phyloP scores from a whole-genome alignment of 306 rosid genomes.

The Castanospermum australe region DNA sequence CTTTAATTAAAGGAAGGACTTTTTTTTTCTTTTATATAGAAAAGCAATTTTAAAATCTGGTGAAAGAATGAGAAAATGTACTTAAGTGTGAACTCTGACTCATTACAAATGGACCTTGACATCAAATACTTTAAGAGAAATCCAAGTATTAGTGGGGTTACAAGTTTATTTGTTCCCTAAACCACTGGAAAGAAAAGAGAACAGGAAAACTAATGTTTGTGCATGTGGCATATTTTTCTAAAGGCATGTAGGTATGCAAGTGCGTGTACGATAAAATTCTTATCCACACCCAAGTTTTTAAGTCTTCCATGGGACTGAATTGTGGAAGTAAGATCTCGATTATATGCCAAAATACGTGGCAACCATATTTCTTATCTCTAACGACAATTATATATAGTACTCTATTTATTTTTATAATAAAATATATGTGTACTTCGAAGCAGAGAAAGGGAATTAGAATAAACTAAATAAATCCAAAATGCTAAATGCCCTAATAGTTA shows the following conservation, averaged over 20 bases:
- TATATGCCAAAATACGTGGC: slow-evolving; percentile 20
- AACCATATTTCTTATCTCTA: slow-evolving; percentile 16
- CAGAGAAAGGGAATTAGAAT: slow-evolving; percentile 29
- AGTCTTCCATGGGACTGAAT: neutral
- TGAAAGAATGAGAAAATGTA: too few species aligned
- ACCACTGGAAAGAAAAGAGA: neutral
- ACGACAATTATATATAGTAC: neutral
- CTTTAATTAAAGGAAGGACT: too few species aligned
- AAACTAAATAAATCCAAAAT: slow-evolving; percentile 37
- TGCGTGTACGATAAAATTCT: slow-evolving; percentile 1
- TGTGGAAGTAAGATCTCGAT: slow-evolving; percentile 15
- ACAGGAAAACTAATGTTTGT: neutral
- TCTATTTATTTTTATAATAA: neutral
- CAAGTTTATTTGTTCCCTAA: neutral
- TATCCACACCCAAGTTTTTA: neutral
- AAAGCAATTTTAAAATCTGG: too few species aligned
- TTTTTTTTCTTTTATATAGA: too few species aligned
- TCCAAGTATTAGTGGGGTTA: neutral
- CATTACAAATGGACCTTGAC: too few species aligned
- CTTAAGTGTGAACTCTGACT: too few species aligned
- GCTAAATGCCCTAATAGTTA: slow-evolving; percentile 27
- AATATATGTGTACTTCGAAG: neutral
- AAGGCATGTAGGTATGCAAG: neutral
- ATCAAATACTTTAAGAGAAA: too few species aligned
- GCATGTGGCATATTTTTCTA: neutral